These are phyloP conservation scores for Syncephalastrum racemosum DNA, from an alignment of 371 early-diverging fungal genomes.

Conservation along the genomic window DNA sequence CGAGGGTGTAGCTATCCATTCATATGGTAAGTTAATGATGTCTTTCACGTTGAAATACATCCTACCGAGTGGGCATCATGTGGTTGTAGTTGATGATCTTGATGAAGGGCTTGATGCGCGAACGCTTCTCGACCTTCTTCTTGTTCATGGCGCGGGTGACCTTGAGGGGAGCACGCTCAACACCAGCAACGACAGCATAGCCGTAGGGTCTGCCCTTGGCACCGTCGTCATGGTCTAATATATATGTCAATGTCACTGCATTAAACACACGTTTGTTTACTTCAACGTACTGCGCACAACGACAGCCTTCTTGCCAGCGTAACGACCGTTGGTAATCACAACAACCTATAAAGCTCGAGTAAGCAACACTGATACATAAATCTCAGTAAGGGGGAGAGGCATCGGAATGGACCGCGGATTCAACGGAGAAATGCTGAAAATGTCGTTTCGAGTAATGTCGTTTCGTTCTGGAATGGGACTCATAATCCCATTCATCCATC, in stretches of 20 bases:
- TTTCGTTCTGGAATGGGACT: neutral
- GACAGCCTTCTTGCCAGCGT: constrained; percentile 98
- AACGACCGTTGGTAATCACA: constrained; percentile 94
- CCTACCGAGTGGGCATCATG: constrained; percentile 96
- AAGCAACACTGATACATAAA: neutral
- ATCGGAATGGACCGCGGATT: too few relatives aligned
- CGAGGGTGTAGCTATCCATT: constrained; percentile 65
- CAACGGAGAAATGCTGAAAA: neutral
- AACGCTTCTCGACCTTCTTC: constrained; percentile 92
- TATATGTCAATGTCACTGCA: constrained; percentile 3
- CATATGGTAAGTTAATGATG: neutral
- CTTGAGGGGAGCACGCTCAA: constrained; percentile 94
- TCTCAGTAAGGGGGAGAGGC: neutral
- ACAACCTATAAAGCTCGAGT: constrained; percentile 70
- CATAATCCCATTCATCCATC: constrained; percentile 9
- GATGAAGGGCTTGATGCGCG: constrained; percentile 96
- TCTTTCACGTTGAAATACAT: too few relatives aligned
- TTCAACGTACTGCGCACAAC: constrained; percentile 84
- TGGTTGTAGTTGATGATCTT: constrained; percentile 98
- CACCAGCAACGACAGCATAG: constrained; percentile 95
- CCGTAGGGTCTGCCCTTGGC: constrained; percentile 92
- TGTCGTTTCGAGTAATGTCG: neutral
- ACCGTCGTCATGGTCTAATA: constrained; percentile 76
- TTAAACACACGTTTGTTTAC: neutral
- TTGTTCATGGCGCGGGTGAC: constrained; percentile 91